phyloP scores from a whole-genome alignment of 768 basidiomycete genomes.

The Amyloporia xantha region DNA sequence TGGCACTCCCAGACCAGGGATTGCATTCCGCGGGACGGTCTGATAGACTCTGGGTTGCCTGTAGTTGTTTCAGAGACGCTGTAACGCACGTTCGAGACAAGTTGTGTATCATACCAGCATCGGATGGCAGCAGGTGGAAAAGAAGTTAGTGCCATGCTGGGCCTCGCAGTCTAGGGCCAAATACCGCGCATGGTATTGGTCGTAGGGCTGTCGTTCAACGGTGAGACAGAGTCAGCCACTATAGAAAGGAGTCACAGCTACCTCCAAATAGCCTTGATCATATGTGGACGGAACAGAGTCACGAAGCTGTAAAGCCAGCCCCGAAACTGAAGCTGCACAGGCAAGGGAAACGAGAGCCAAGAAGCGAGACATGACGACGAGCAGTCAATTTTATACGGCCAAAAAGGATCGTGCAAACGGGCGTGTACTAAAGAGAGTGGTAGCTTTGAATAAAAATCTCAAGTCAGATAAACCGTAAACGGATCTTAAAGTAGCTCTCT shows the following conservation, averaged over 20 bases:
- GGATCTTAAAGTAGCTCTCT: too few species aligned
- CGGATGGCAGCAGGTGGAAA: constrained; percentile 66
- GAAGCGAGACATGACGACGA: constrained; percentile 25
- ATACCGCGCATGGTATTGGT: constrained; percentile 56
- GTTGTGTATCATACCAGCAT: constrained; percentile 56
- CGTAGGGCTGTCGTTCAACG: constrained; percentile 52
- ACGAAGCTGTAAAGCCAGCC: constrained; percentile 33
- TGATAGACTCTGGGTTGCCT: constrained; percentile 47
- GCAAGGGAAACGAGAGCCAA: constrained; percentile 37
- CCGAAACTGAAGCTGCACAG: constrained; percentile 33
- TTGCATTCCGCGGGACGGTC: constrained; percentile 48
- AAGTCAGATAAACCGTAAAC: too few species aligned
- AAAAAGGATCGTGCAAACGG: too few species aligned
- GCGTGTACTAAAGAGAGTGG: too few species aligned
- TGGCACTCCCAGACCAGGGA: constrained; percentile 20
- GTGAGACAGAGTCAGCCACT: too few species aligned
- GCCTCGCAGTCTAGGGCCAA: constrained; percentile 41
- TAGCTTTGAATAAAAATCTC: too few species aligned
- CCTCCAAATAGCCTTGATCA: constrained; percentile 36
- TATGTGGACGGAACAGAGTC: constrained; percentile 34
- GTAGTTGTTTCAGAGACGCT: neutral
- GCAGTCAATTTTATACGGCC: too few species aligned
- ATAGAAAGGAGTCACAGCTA: constrained; percentile 16
- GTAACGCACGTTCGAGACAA: too few species aligned
- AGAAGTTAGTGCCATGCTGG: constrained; percentile 40